phyloP scores from a whole-genome alignment of 129 eudicot genomes.

The Scalesia atractyloides region DNA sequence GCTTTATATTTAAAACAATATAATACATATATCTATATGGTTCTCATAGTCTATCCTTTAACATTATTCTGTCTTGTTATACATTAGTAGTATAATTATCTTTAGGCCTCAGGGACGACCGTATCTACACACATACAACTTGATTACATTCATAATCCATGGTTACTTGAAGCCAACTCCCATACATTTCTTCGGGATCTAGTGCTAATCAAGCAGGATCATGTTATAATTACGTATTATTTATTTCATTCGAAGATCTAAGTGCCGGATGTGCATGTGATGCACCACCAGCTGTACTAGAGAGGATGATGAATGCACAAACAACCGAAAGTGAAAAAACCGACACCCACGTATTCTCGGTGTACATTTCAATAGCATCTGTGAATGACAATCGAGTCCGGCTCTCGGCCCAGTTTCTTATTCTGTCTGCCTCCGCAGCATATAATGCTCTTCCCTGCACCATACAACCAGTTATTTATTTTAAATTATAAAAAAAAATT shows the following conservation, averaged over 20 bases:
- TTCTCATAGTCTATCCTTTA: too few species aligned
- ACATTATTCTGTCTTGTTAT: too few species aligned
- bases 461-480: constrained; percentile 5
- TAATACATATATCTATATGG: too few species aligned
- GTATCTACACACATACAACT: constrained; percentile 4
- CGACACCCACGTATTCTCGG: constrained; percentile 91
- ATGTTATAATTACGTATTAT: constrained; percentile 7
- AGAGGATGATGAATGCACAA: constrained; percentile 95
- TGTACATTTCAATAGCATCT: constrained; percentile 94
- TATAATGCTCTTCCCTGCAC: constrained; percentile 88
- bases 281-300: constrained; percentile 69
- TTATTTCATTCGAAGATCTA: constrained; percentile 23
- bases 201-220: constrained; percentile 7
- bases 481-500: too few species aligned
- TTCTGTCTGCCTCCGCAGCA: constrained; percentile 64
- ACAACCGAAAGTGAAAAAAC: constrained; percentile 96
- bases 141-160: neutral
- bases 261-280: constrained; percentile 44
- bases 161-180: constrained; percentile 1
- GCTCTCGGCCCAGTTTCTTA: constrained; percentile 92
- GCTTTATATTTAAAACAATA: too few species aligned
- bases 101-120: neutral
- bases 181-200: constrained; percentile 8
- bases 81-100: neutral
- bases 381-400: constrained; percentile 85